These are phyloP conservation scores for Acidomyces sp. DNA, from an alignment of 495 filamentous ascomycete genomes.

Conservation along the genomic window DNA sequence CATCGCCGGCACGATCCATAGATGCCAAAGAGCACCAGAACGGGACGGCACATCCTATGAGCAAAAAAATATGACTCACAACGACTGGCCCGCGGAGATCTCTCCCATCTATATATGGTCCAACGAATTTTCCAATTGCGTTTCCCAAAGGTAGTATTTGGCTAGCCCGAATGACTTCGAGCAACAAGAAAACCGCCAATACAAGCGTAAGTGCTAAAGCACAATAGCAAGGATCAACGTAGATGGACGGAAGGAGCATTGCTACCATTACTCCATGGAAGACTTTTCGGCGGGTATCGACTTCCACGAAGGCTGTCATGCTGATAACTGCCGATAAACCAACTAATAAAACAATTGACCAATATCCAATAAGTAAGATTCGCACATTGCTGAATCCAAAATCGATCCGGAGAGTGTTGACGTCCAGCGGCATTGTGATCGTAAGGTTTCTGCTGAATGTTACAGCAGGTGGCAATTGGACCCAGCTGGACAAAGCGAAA, in stretches of 20 bases:
- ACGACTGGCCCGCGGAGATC: constrained; percentile 90
- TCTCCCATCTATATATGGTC: constrained; percentile 87
- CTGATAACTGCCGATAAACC: constrained; percentile 63
- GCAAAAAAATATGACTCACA: constrained; percentile 85
- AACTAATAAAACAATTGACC: constrained; percentile 47
- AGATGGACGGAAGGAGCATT: constrained; percentile 80
- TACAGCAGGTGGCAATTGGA: constrained; percentile 46
- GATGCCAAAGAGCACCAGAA: constrained; percentile 76
- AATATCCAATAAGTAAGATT: constrained; percentile 65
- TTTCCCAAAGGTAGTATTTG: constrained; percentile 80
- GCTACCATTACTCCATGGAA: constrained; percentile 97
- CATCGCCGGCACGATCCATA: constrained; percentile 39
- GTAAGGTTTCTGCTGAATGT: neutral
- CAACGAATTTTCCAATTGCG: constrained; percentile 70
- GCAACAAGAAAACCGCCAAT: constrained; percentile 68
- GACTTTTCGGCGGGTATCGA: constrained; percentile 94
- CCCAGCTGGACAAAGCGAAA: constrained; percentile 61
- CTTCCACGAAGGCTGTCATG: constrained; percentile 52
- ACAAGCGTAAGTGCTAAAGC: constrained; percentile 63
- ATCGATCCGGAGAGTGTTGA: constrained; percentile 1
- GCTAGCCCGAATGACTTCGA: constrained; percentile 78
- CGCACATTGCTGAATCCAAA: constrained; percentile 70
- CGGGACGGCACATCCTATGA: constrained; percentile 91
- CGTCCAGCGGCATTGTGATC: constrained; percentile 2
- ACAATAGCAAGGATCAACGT: constrained; percentile 71